These are phyloP conservation scores for Xerocomus amazonicus DNA, from an alignment of 1,284 basidiomycete species.

Conservation along the genomic window DNA sequence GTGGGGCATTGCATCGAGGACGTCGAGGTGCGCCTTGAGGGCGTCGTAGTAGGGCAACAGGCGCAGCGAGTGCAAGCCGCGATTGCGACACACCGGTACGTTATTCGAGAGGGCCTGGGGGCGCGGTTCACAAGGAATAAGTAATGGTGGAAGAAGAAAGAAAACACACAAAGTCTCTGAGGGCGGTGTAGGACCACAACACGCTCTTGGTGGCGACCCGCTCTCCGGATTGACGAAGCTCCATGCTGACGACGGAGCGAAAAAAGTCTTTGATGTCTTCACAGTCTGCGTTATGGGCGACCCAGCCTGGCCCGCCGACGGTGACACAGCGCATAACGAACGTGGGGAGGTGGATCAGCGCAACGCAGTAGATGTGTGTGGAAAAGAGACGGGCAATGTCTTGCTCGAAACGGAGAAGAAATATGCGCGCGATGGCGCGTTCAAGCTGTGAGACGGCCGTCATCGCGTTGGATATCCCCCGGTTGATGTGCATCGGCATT, in stretches of 20 bases:
- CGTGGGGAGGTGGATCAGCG: slow-evolving; percentile 60
- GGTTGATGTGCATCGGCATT: slow-evolving; percentile 47
- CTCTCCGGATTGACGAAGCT: slow-evolving; percentile 67
- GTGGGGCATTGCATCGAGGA: slow-evolving; percentile 51
- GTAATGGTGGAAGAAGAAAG: background rate
- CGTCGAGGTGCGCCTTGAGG: slow-evolving; percentile 56
- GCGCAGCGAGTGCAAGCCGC: slow-evolving; percentile 60
- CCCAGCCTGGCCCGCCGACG: slow-evolving; percentile 60
- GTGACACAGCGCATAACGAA: slow-evolving; percentile 60
- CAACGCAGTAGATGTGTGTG: slow-evolving; percentile 58
- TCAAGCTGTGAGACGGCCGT: slow-evolving; percentile 58
- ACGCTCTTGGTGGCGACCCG: slow-evolving; percentile 72
- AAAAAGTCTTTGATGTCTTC: slow-evolving; percentile 72
- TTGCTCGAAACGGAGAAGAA: slow-evolving; percentile 63
- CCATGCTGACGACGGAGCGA: slow-evolving; percentile 62
- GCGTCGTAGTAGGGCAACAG: slow-evolving; percentile 57
- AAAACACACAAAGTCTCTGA: slow-evolving; percentile 59
- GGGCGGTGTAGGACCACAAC: slow-evolving; percentile 69
- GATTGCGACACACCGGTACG: slow-evolving; percentile 55
- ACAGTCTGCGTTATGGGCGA: slow-evolving; percentile 57
- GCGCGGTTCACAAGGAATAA: background rate
- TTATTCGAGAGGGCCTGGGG: slow-evolving; percentile 62
- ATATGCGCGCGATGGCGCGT: slow-evolving; percentile 57
- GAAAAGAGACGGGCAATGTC: slow-evolving; percentile 69
- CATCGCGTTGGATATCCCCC: slow-evolving; percentile 49